Conservation (phyloP, 768 basidiomycete genomes). For the Dacryopinax spathularia region DNA sequence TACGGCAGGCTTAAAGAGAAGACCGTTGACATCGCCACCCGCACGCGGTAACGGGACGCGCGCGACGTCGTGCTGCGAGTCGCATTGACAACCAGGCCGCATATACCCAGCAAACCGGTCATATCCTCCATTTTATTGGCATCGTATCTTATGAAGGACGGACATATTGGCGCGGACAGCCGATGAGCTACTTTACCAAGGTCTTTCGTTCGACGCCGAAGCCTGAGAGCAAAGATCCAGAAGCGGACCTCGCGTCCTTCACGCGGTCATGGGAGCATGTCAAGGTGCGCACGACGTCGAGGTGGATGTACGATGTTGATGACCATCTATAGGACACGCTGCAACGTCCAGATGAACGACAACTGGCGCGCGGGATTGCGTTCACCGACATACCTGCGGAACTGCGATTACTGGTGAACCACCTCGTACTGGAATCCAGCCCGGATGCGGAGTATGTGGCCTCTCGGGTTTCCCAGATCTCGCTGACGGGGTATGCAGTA, state of each 20-base stretch:
- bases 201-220: neutral
- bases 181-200: conserved; percentile 1
- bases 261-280: conserved; percentile 3
- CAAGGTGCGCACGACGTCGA: neutral
- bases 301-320: neutral
- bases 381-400: conserved; percentile 68
- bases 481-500: conserved; percentile 31
- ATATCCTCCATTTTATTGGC: neutral
- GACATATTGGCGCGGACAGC: neutral
- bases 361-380: conserved; percentile 62
- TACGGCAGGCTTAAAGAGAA: too few relatives aligned
- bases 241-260: conserved; percentile 5
- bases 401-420: conserved; percentile 67
- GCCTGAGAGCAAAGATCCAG: neutral
- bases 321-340: conserved; percentile 49
- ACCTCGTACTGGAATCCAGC: conserved; percentile 73
- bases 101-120: neutral
- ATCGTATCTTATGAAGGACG: neutral
- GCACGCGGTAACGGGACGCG: neutral
- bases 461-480: neutral
- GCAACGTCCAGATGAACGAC: conserved; percentile 78
- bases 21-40: neutral
- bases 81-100: conserved; percentile 1
- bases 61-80: conserved; percentile 1
- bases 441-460: conserved; percentile 71